Conservation (phyloP, 352 stramenopile species). For the Phytophthora citricola region DNA sequence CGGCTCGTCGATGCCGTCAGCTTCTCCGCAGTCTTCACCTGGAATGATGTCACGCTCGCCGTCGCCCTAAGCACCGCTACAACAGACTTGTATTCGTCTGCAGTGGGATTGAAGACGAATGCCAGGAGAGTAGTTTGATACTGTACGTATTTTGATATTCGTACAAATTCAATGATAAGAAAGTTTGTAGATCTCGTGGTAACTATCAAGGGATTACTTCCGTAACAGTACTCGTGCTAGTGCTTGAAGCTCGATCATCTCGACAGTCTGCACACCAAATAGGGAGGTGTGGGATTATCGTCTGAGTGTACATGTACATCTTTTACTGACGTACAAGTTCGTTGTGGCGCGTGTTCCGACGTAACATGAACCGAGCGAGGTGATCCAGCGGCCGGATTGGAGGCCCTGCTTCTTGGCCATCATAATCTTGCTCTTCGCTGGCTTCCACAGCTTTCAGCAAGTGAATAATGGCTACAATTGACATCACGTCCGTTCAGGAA, state of each 20-base stretch:
- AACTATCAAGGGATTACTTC: slow-evolving; percentile 32
- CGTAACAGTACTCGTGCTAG: slow-evolving; percentile 39
- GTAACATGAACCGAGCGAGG: slow-evolving; percentile 68
- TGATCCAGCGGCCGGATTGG: slow-evolving; percentile 69
- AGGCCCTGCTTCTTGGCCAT: slow-evolving; percentile 44
- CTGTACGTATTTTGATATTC: not conserved
- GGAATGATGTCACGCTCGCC: slow-evolving; percentile 64
- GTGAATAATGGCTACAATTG: slow-evolving; percentile 50
- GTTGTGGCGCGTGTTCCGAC: slow-evolving; percentile 65
- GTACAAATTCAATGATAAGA: not conserved
- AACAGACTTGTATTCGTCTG: not conserved
- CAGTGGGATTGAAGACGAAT: too few relatives aligned
- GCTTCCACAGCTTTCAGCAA: slow-evolving; percentile 60
- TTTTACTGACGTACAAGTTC: slow-evolving; percentile 46
- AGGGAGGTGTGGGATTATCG: not conserved
- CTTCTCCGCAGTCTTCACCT: slow-evolving; percentile 59
- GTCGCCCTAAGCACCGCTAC: slow-evolving; percentile 44
- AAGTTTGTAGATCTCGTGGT: not conserved
- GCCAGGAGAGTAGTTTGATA: too few relatives aligned
- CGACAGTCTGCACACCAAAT: slow-evolving; percentile 27
- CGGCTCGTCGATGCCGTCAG: slow-evolving; percentile 64
- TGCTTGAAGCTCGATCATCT: slow-evolving; percentile 44
- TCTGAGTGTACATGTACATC: not conserved
- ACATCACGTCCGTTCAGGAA: not conserved
- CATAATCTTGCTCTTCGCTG: slow-evolving; percentile 43